These are phyloP conservation scores for Colletotrichum euphorbiae DNA, from an alignment of 2,329 filamentous ascomycete genomes.

Conservation along the genomic window DNA sequence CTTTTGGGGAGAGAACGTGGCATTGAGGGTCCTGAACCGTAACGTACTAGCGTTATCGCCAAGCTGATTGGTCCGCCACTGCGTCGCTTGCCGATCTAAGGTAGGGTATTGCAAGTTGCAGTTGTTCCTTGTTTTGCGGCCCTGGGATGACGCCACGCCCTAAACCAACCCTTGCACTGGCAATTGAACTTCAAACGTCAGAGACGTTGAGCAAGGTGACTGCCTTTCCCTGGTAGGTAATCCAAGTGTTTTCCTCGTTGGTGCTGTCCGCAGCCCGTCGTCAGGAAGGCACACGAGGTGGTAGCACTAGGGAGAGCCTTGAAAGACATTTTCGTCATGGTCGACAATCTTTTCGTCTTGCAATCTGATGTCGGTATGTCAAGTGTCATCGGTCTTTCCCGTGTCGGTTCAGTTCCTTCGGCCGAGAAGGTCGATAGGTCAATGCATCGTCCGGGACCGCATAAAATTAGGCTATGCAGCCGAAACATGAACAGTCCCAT, in stretches of 20 bases:
- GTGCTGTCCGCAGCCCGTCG: constrained; percentile 17
- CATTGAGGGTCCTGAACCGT: background rate
- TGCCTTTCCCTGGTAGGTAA: constrained; percentile 23
- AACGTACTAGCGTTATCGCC: constrained; percentile 26
- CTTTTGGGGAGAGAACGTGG: constrained; percentile 7
- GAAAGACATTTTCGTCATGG: constrained; percentile 26
- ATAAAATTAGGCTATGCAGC: constrained; percentile 14
- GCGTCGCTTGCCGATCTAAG: constrained; percentile 30
- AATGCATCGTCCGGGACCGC: constrained; percentile 22
- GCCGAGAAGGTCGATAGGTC: constrained; percentile 4
- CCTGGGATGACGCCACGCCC: constrained; percentile 36
- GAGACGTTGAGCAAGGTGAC: constrained; percentile 22
- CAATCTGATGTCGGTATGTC: constrained; percentile 14
- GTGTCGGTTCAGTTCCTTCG: background rate
- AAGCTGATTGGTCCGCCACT: constrained; percentile 30
- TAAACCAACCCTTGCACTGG: constrained; percentile 18
- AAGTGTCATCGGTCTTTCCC: background rate
- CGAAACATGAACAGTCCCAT: constrained; percentile 28
- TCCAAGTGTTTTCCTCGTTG: constrained; percentile 15
- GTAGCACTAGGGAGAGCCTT: constrained; percentile 11
- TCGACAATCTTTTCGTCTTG: background rate
- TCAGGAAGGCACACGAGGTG: constrained; percentile 8
- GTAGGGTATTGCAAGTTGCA: constrained; percentile 34
- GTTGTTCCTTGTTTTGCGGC: constrained; percentile 37
- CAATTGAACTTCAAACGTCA: constrained; percentile 34